These are phyloP conservation scores for Taxawa tesnikishii DNA, from an alignment of 2,329 filamentous ascomycete species.

Conservation along the genomic window DNA sequence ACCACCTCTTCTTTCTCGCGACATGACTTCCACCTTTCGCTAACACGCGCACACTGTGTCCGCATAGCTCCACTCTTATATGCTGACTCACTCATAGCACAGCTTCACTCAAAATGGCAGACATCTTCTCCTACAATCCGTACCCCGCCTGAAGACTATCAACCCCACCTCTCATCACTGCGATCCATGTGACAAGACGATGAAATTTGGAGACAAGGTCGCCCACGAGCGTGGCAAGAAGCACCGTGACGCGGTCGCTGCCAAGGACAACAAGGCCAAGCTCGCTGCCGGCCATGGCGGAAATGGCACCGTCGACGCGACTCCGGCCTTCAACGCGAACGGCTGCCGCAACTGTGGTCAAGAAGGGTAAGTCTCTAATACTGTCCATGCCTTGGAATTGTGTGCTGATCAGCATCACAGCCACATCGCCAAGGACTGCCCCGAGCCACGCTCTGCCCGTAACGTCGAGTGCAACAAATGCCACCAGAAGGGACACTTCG, in stretches of 20 bases:
- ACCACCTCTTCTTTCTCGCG: too few relatives aligned
- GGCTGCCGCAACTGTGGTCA: constrained; percentile 5
- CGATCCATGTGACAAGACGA: constrained; percentile 3
- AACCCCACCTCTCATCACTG: background rate
- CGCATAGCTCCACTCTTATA: too few relatives aligned
- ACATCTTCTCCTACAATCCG: constrained; percentile 5
- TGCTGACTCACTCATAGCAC: too few relatives aligned
- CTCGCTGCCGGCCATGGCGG: constrained; percentile 4
- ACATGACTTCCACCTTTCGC: too few relatives aligned
- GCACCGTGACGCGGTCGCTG: constrained; percentile 1
- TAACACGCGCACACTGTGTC: too few relatives aligned
- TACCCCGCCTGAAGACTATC: constrained; percentile 2
- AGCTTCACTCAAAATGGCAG: constrained; percentile 2
- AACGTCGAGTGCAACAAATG: constrained; percentile 22
- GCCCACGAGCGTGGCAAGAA: constrained; percentile 7
- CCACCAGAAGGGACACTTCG: constrained; percentile 46
- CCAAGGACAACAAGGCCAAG: constrained; percentile 3
- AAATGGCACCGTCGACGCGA: too few relatives aligned
- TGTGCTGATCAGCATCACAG: constrained; percentile 22
- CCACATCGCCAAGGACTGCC: constrained; percentile 24
- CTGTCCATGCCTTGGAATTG: background rate
- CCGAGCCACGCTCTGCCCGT: constrained; percentile 23
- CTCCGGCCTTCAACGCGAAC: too few relatives aligned
- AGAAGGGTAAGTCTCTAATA: constrained; percentile 11
- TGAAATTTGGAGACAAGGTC: constrained; percentile 3